Conservation (phyloP, 495 filamentous ascomycete genomes). For the Hypoxylon lienhwacheense region DNA sequence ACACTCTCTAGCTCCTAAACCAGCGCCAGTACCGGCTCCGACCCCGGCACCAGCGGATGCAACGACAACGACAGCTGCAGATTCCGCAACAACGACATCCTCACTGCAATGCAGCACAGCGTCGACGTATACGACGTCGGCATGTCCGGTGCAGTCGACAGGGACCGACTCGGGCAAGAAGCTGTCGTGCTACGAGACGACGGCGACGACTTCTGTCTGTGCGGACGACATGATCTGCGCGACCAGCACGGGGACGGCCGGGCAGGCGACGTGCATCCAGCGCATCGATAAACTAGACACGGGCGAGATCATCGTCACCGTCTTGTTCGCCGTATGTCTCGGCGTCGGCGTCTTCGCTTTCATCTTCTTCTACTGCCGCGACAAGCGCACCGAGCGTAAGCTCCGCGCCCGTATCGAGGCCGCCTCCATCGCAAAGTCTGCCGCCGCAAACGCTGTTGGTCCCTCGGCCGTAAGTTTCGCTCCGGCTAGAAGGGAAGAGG, state of each 20-base stretch:
- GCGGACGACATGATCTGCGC: constrained; percentile 50
- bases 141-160: constrained; percentile 44
- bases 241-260: constrained; percentile 37
- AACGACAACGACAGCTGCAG: constrained; percentile 13
- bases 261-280: constrained; percentile 50
- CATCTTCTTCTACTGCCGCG: constrained; percentile 47
- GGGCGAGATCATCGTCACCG: constrained; percentile 47
- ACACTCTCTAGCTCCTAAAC: constrained; percentile 15
- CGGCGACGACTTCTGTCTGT: constrained; percentile 41
- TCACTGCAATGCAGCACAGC: constrained; percentile 44
- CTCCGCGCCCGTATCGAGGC: constrained; percentile 39
- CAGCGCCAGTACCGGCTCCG: constrained; percentile 14
- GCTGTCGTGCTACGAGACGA: constrained; percentile 45
- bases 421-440: constrained; percentile 42
- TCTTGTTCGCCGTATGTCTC: constrained; percentile 44
- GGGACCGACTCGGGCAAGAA: constrained; percentile 37
- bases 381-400: constrained; percentile 39
- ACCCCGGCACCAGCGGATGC: constrained; percentile 10
- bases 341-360: constrained; percentile 36
- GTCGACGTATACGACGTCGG: constrained; percentile 30
- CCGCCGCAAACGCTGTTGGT: constrained; percentile 37
- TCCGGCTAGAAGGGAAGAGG: no score
- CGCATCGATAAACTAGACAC: constrained; percentile 40
- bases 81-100: constrained; percentile 15
- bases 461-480: not conserved